A percentile compares a stretch with the other conserved stretches of the same genome.
Conservation (phyloP, 2,329 filamentous ascomycete genomes). For the Sarocladiaceae sp. region DNA sequence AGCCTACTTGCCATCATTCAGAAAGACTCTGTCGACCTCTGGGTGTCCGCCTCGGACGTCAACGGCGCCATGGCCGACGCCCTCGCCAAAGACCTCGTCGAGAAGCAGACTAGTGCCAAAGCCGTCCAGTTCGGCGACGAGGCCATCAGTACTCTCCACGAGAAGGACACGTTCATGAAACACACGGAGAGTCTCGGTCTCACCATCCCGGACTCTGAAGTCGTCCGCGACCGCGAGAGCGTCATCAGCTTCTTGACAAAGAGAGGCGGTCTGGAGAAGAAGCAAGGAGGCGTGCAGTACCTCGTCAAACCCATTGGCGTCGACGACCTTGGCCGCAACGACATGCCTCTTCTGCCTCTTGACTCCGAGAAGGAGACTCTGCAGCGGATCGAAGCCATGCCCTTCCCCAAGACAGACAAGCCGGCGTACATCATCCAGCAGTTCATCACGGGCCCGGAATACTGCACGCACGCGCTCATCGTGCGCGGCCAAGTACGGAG, state of each 20-base stretch:
- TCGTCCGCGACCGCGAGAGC: slow-evolving; percentile 46
- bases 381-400: slow-evolving; percentile 36
- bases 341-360: slow-evolving; percentile 61
- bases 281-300: slow-evolving; percentile 36
- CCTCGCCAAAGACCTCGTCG: slow-evolving; percentile 54
- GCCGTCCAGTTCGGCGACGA: slow-evolving; percentile 57
- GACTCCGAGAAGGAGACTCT: slow-evolving; percentile 48
- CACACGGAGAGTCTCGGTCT: slow-evolving; percentile 49
- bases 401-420: slow-evolving; percentile 28
- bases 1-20: slow-evolving; percentile 52
- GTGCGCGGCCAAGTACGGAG: slow-evolving; percentile 57
- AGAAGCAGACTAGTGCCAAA: slow-evolving; percentile 49
- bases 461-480: slow-evolving; percentile 64
- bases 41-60: slow-evolving; percentile 69
- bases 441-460: slow-evolving; percentile 56
- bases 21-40: slow-evolving; percentile 58
- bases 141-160: slow-evolving; percentile 52
- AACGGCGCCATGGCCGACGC: slow-evolving; percentile 61
- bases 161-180: slow-evolving; percentile 59
- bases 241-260: slow-evolving; percentile 45
- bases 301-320: slow-evolving; percentile 62
- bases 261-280: slow-evolving; percentile 15
- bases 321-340: slow-evolving; percentile 51
- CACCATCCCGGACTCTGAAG: slow-evolving; percentile 43
- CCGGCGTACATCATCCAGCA: slow-evolving; percentile 58